Evolutionary conservation across 1,284 basidiomycete species (phyloP).

Genomic region (Pholiota adiposa): DNA sequence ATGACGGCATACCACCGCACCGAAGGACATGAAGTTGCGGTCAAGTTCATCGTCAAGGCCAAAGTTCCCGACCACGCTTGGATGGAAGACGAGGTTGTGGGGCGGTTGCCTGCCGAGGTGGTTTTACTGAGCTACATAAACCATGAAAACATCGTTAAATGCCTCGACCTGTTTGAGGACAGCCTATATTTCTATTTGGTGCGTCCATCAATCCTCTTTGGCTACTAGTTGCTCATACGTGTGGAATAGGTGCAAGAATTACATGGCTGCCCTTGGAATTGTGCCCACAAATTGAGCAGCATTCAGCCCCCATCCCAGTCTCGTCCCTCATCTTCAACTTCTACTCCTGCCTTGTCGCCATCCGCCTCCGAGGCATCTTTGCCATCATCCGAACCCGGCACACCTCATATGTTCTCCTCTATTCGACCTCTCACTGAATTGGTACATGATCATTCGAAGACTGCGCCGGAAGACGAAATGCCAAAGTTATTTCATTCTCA

Average conservation of each 20-base stretch:
- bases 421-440: conserved; percentile 21
- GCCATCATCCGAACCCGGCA: conserved; percentile 43
- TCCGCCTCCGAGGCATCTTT: conserved; percentile 54
- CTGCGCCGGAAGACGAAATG: conserved; percentile 15
- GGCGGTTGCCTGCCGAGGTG: conserved; percentile 80
- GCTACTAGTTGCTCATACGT: background rate
- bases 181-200: conserved; percentile 86
- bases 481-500: conserved; percentile 20
- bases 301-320: conserved; percentile 27
- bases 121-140: conserved; percentile 75
- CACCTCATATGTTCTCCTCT: conserved; percentile 35
- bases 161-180: conserved; percentile 86
- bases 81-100: conserved; percentile 67
- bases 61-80: conserved; percentile 83
- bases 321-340: conserved; percentile 38
- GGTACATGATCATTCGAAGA: background rate
- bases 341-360: conserved; percentile 62
- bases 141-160: conserved; percentile 84
- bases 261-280: conserved; percentile 86
- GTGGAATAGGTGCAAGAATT: conserved; percentile 83
- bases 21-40: conserved; percentile 74
- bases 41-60: conserved; percentile 91
- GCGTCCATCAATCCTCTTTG: conserved; percentile 31
- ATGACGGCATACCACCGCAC: conserved; percentile 71
- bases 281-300: conserved; percentile 33